phyloP scores from a whole-genome alignment of 352 stramenopile species.

The Pythium pyrilobum region DNA sequence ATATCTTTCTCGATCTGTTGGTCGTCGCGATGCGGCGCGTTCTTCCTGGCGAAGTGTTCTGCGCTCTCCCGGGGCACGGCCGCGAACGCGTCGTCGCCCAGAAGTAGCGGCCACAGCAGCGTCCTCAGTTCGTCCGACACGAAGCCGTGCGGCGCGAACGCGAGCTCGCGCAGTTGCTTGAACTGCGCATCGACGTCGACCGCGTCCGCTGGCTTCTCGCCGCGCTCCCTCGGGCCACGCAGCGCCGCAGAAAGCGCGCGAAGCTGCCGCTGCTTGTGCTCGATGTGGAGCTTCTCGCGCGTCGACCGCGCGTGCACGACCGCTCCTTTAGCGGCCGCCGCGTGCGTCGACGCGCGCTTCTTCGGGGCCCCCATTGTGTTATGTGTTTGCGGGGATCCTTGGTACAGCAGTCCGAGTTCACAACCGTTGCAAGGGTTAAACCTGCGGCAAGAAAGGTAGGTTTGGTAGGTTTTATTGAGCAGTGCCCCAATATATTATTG shows the following conservation, averaged over 20 bases:
- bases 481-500: too few species aligned
- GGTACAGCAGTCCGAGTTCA: slow-evolving; percentile 3
- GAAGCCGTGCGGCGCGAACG: slow-evolving; percentile 47
- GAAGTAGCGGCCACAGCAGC: slow-evolving; percentile 59
- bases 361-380: slow-evolving; percentile 14
- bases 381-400: background rate
- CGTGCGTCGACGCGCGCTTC: slow-evolving; percentile 7
- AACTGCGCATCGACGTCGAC: slow-evolving; percentile 28
- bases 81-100: slow-evolving; percentile 18
- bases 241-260: slow-evolving; percentile 28
- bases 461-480: slow-evolving; percentile 3
- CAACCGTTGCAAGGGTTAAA: slow-evolving; percentile 3
- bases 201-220: background rate
- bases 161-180: slow-evolving; percentile 51
- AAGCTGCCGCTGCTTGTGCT: slow-evolving; percentile 52
- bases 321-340: background rate
- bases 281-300: slow-evolving; percentile 36
- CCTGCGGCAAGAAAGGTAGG: background rate
- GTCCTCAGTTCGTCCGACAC: slow-evolving; percentile 51
- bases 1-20: slow-evolving; percentile 79
- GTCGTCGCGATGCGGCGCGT: slow-evolving; percentile 48
- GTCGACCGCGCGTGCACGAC: slow-evolving; percentile 15
- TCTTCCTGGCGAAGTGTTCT: slow-evolving; percentile 8
- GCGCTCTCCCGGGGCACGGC: slow-evolving; percentile 1
- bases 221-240: slow-evolving; percentile 10